These are phyloP conservation scores for Yamadazyma jaroonii DNA, from an alignment of 1,139 yeast genomes.

Conservation along the genomic window DNA sequence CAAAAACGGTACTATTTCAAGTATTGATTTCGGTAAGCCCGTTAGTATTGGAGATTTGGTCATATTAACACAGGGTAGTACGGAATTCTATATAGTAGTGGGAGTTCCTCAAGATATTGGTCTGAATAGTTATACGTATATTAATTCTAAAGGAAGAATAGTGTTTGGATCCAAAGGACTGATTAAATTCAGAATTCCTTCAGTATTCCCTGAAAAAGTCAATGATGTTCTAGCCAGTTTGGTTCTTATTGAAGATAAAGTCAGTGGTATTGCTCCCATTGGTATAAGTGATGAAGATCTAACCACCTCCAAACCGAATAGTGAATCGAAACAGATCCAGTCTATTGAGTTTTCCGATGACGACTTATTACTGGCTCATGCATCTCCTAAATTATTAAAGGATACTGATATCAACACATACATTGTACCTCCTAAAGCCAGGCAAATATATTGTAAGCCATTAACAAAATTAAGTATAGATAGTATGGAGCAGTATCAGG, in stretches of 20 bases:
- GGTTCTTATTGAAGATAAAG: conserved; percentile 32
- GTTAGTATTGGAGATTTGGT: conserved; percentile 41
- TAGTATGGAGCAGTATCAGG: conserved; percentile 32
- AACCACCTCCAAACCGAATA: too few species aligned
- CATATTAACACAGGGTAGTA: conserved; percentile 27
- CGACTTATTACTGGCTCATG: conserved; percentile 37
- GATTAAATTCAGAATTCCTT: conserved; percentile 55
- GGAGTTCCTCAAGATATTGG: conserved; percentile 27
- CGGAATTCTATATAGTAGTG: conserved; percentile 32
- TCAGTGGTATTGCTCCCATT: conserved; percentile 35
- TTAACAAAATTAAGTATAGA: conserved; percentile 30
- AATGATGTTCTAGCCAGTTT: conserved; percentile 20
- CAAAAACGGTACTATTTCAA: conserved; percentile 24
- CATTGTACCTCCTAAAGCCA: conserved; percentile 34
- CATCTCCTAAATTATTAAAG: conserved; percentile 35
- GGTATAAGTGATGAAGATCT: conserved; percentile 37
- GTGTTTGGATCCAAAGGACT: conserved; percentile 44
- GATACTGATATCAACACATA: conserved; percentile 38
- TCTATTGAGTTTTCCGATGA: conserved; percentile 18
- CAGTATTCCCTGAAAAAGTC: conserved; percentile 38
- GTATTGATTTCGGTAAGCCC: conserved; percentile 21
- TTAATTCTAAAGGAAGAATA: conserved; percentile 56
- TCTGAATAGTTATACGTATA: conserved; percentile 43
- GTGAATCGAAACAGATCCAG: conserved; percentile 15
- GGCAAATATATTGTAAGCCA: conserved; percentile 27